Base-by-base conservation (phyloP, 129 eudicot species). In the Chrysanthemum makinoi region DNA sequence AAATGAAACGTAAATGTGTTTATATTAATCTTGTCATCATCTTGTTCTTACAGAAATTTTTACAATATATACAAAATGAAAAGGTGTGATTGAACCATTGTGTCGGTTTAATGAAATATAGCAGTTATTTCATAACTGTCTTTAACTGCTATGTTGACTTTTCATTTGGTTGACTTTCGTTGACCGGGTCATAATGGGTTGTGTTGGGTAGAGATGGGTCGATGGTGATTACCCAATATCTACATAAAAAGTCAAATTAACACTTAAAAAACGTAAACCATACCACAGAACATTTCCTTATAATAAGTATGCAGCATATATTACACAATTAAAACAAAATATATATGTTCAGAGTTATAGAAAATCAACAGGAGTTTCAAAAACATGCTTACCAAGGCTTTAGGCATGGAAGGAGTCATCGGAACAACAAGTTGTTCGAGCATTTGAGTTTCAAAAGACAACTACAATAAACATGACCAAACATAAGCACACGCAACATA, bases 371-470 rank as follows among this genome's bases (percentile, higher is more conserved):
- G 10, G 17, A 56, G 26, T 43, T 26, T 57, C 50, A 30, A 35
- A 24, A 77, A 20, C 17, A 47, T 13, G 57, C 86, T 79, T 80
- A 89, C 98, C 96, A 82, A 77, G 49, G 80, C 71, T 75, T 95
- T 95, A 71, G 94, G 93, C 85, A 81, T n/a, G 53, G 90, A 73
- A 9, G 96, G 90, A 54, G 89, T 94, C 82, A 95, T 72, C 3
- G 99, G 99, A 72, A 88, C 88, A 18, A 89, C 97, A 82, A 95
- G 73, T 74, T 95, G 97, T 63, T 95, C 96, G 50, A 85, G 94
- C 76, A 87, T 83, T 80, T 90, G 99, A 68, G 75, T 86, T 62
- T 74, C 91, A 81, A 70, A 76, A 57, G 96, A 75, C 62, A 79
- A 71, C 96, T 90, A 73, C 76, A 80, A 51, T 17, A 28, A 65